A percentile compares a stretch with the other conserved stretches of the same genome.
These are phyloP conservation scores for Adiantum capillusveneris DNA, from an alignment of 75 land plant species.

Conservation along the genomic window DNA sequence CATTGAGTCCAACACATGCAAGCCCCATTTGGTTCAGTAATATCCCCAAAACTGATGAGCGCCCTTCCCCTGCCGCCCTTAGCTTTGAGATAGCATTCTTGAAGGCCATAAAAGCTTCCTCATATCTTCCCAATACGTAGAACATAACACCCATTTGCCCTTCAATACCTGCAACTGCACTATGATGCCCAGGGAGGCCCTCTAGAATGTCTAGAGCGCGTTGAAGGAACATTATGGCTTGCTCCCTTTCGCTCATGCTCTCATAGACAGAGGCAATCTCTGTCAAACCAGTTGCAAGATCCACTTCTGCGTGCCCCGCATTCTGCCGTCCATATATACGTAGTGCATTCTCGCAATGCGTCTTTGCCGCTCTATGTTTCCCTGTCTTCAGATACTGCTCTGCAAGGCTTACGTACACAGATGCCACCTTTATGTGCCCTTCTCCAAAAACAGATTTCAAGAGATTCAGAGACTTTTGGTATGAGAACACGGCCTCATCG, in stretches of 20 bases:
- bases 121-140: conserved; percentile 49
- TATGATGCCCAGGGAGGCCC: conserved; percentile 60
- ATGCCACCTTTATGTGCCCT: conserved; percentile 31
- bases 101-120: conserved; percentile 40
- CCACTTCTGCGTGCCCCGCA: conserved; percentile 34
- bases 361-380: conserved; percentile 53
- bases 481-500: conserved; percentile 69
- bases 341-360: conserved; percentile 70
- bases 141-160: conserved; percentile 88
- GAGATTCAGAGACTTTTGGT: conserved; percentile 70
- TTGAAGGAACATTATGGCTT: conserved; percentile 54
- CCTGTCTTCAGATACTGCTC: conserved; percentile 62
- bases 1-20: conserved; percentile 52
- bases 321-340: conserved; percentile 50
- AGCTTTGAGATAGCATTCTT: conserved; percentile 57
- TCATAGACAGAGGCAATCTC: conserved; percentile 74
- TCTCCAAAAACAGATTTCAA: conserved; percentile 67
- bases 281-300: conserved; percentile 58
- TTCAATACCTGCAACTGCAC: conserved; percentile 70
- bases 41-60: conserved; percentile 63
- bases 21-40: conserved; percentile 86
- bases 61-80: conserved; percentile 41
- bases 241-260: conserved; percentile 62
- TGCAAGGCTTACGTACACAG: conserved; percentile 62
- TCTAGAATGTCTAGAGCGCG: conserved; percentile 63